Evolutionary conservation across 208 protist genomes (phyloP), one percentile per base, ranked within the genome.

Genomic region (Leishmania major): DNA sequence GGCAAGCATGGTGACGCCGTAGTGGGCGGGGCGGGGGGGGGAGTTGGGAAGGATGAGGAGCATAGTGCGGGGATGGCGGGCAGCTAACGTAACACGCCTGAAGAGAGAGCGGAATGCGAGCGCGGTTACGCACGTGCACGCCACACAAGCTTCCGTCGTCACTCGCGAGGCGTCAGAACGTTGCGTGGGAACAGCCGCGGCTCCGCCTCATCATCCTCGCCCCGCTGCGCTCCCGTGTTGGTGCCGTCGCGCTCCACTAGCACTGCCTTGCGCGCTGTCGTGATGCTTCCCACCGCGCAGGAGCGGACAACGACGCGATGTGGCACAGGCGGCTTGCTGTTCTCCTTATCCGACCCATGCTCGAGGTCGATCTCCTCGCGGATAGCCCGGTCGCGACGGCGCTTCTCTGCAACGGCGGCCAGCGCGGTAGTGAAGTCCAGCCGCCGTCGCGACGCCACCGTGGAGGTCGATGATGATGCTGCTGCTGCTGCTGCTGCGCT

Each of bases 381-480:
- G 15, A 72, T 81, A 8, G 57, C 78, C 11, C 85, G 82, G 25
- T 89, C 84, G 10, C 82, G 85, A 19, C 86, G 82, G 3, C 88
- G 88, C 69, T 88, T 91, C 76, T 87, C 88, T 53, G 83, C 79
- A 6, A 91, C 88, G 4, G 83, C 77, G 4, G 88, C 88, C 13
- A 91, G 60, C 47, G 83, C 88, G 13, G 81, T 75, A 10, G 83
- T 73, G 59, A 91, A 91, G 81, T 91, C 88, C 17, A 89, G 72
- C 6, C 77, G 83, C 8, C 85, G 81, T 67, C 81, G 83, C 31
- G 86, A 79, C 75, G 53, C 57, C 15, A n/a, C 73, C n/a, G 47
- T 2, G 31, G 73, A 0, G 49, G 73, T n/a, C n/a, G n/a, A n/a
- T n/a, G n/a, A n/a, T n/a, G n/a, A 40, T 28, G 59, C 43, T 5